phyloP scores from a whole-genome alignment of 169 alveolate genomes.

The Plasmodium fragile region DNA sequence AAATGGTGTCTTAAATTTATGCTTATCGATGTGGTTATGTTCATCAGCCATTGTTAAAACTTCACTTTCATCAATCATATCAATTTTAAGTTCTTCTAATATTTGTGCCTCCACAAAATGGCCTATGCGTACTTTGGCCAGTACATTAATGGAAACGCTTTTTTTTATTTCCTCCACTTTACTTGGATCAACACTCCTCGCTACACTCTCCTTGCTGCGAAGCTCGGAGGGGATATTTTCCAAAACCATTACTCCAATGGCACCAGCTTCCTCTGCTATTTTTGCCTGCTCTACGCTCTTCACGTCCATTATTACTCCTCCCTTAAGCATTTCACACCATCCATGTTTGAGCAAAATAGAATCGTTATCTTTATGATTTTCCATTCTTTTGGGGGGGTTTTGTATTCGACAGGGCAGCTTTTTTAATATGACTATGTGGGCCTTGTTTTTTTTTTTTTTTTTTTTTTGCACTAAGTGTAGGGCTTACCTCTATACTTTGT shows the following conservation, averaged over 20 bases:
- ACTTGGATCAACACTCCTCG: constrained; percentile 87
- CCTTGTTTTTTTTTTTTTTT: too few species aligned
- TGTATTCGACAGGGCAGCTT: not conserved
- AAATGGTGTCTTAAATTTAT: constrained; percentile 84
- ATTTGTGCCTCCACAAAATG: constrained; percentile 87
- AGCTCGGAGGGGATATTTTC: constrained; percentile 89
- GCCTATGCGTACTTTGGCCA: constrained; percentile 88
- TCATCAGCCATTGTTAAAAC: constrained; percentile 88
- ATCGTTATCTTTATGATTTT: constrained; percentile 36
- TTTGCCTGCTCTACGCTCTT: constrained; percentile 85
- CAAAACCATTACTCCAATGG: constrained; percentile 88
- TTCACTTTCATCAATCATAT: constrained; percentile 87
- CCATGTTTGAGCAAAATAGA: constrained; percentile 79
- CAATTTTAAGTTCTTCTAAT: constrained; percentile 81
- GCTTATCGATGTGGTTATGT: constrained; percentile 82
- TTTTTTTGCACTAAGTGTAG: not conserved
- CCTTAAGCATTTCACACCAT: constrained; percentile 81
- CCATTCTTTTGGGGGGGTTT: not conserved
- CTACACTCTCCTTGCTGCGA: constrained; percentile 82
- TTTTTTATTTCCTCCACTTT: constrained; percentile 84
- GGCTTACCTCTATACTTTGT: not conserved
- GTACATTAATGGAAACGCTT: constrained; percentile 83
- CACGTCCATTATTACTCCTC: constrained; percentile 90
- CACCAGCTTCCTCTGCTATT: constrained; percentile 87
- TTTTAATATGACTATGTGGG: not conserved